Evolutionary conservation across 257 asterid genomes (phyloP), one percentile per base, ranked within the genome.

Genomic region (Lantana camara): DNA sequence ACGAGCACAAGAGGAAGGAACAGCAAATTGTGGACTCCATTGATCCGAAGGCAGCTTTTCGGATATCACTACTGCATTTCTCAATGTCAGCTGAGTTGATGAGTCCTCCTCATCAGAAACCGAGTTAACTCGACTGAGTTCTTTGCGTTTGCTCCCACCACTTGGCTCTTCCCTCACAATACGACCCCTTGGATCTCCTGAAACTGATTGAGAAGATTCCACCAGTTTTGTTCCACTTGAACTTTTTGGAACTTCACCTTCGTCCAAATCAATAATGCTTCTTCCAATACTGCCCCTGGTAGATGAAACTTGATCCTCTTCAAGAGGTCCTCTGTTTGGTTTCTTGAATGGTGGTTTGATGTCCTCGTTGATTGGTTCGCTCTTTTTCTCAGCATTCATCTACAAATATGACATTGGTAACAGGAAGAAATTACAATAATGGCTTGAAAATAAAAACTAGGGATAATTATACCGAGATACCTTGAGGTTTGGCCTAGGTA

Each of bases 321-420:
- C 38, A 57, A 38, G n/a, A n/a, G n/a, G 66, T 45, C 63, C 75
- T 60, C 35, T 62, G 3, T 69, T 66, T 17, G 19, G 69, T 70
- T 81, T 84, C 79, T 84, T 73, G 9, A 13, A 29, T 15, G 80
- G 78, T 64, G 67, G 67, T 27, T 71, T 78, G 38, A 2, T 22
- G 8, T 37, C 70, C 38, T 45, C 48, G 57, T 67, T 52, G 34
- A 14, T 41, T 2, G 4, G 40, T 9, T 30, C 60, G 11, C 19
- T 64, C 7, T 65, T 65, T 23, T 52, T 57, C 57, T 68, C 69
- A 51, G 11, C 72, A 62, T 59, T 70, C 57, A 42, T 40, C 77
- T 23, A 38, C 44, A 22, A 47, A 68, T 22, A 62, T 37, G 58
- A 55, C 19, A 52, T 11, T 45, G 38, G 55, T 45, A n/a, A n/a